phyloP scores from a whole-genome alignment of 768 basidiomycete species.

The Macrocybe gigantea region DNA sequence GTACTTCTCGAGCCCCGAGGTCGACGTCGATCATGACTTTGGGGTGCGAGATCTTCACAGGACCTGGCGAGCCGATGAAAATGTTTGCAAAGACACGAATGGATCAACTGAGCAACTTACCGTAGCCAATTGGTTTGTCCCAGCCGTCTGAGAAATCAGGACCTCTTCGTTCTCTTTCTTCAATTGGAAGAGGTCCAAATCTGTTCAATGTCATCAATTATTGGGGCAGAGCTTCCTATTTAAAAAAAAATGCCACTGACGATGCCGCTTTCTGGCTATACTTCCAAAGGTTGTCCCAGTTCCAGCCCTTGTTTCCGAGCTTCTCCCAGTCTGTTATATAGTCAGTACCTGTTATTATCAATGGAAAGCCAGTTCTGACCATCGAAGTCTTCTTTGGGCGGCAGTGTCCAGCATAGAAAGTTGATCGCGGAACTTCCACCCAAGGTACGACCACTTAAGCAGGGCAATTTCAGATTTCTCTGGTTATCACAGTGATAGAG shows the following conservation, averaged over 20 bases:
- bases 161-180: too few relatives aligned
- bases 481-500: not conserved
- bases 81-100: too few relatives aligned
- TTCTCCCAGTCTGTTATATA: constrained; percentile 25
- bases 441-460: not conserved
- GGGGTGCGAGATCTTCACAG: too few relatives aligned
- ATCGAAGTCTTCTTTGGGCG: constrained; percentile 22
- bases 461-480: not conserved
- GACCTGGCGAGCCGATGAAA: too few relatives aligned
- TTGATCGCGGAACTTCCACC: constrained; percentile 44
- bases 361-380: constrained; percentile 1
- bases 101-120: too few relatives aligned
- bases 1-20: too few relatives aligned
- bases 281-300: constrained; percentile 36
- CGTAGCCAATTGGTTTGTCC: too few relatives aligned
- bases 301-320: constrained; percentile 54
- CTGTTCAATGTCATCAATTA: too few relatives aligned
- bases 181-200: too few relatives aligned
- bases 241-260: constrained; percentile 15
- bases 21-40: too few relatives aligned
- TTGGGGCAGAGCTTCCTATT: too few relatives aligned
- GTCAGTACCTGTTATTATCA: not conserved
- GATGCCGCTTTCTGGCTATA: constrained; percentile 31
- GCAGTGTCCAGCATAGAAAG: constrained; percentile 27
- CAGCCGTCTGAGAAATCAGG: too few relatives aligned